These are phyloP conservation scores for Scheffersomyces spartinae DNA, from an alignment of 805 yeast species.

Conservation along the genomic window DNA sequence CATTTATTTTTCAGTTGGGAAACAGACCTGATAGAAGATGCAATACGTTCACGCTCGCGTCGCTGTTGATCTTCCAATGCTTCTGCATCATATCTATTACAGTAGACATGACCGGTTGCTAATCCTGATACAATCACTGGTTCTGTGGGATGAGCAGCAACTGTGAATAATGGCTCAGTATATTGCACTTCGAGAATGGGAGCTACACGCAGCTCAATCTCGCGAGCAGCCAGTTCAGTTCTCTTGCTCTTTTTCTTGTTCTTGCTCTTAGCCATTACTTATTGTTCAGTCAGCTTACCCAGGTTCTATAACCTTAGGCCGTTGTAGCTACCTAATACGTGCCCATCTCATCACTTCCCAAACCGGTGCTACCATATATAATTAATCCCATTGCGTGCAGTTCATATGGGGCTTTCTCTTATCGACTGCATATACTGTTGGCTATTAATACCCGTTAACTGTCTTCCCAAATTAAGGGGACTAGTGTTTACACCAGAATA, in stretches of 20 bases:
- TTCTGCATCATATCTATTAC: constrained; percentile 46
- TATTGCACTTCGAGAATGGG: constrained; percentile 37
- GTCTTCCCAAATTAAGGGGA: no score
- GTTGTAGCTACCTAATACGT: no score
- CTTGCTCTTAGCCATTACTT: no score
- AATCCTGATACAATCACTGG: constrained; percentile 59
- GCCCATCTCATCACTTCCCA: no score
- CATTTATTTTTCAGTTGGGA: constrained; percentile 28
- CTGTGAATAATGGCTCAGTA: constrained; percentile 60
- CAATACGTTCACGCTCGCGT: constrained; percentile 11
- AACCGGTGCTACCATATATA: no score
- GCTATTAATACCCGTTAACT: no score
- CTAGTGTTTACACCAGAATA: no score
- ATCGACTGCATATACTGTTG: no score
- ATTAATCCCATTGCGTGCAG: no score
- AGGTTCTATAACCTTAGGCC: no score
- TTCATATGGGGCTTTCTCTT: no score
- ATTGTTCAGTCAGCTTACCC: no score
- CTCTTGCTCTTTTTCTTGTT: constrained; percentile 16
- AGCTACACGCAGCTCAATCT: constrained; percentile 20
- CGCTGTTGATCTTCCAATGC: constrained; percentile 24
- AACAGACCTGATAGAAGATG: constrained; percentile 14
- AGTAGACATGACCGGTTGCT: constrained; percentile 69
- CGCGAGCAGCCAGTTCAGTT: constrained; percentile 17
- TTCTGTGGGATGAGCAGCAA: constrained; percentile 67